These are phyloP conservation scores for Diaporthe batatas DNA, from an alignment of 2,329 filamentous ascomycete species.

Conservation along the genomic window DNA sequence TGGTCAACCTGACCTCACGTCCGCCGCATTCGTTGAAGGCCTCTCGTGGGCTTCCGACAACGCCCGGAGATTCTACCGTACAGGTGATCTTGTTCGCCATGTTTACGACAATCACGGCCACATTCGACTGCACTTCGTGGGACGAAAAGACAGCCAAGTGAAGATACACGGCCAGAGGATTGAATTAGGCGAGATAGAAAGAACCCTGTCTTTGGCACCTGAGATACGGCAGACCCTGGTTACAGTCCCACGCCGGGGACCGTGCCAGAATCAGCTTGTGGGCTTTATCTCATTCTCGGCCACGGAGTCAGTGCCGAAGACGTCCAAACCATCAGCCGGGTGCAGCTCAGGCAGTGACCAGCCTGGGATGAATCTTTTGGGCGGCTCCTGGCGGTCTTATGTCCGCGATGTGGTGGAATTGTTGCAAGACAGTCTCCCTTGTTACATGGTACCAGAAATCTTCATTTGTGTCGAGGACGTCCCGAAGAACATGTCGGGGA, in stretches of 20 bases:
- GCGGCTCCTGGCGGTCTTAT: constrained; percentile 5
- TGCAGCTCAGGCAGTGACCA: neutral
- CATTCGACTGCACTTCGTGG: constrained; percentile 47
- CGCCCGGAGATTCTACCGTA: constrained; percentile 50
- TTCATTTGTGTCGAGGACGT: neutral
- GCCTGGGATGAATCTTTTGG: neutral
- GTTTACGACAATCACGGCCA: constrained; percentile 49
- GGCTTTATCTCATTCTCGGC: neutral
- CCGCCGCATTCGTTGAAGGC: neutral
- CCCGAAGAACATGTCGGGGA: neutral
- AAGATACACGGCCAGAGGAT: constrained; percentile 66
- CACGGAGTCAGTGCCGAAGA: neutral
- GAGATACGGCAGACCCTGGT: neutral
- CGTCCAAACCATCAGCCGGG: neutral
- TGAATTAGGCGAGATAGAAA: constrained; percentile 53
- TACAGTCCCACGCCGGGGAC: neutral
- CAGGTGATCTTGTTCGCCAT: constrained; percentile 56
- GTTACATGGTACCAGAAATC: constrained; percentile 4
- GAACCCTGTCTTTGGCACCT: constrained; percentile 12
- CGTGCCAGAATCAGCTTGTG: neutral
- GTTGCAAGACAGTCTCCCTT: neutral
- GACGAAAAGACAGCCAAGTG: constrained; percentile 62
- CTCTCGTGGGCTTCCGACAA: neutral
- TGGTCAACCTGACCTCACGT: neutral
- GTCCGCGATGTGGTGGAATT: neutral